Percentiles rank a stretch among this genome's conserved stretches.
Evolutionary conservation across 495 filamentous ascomycete genomes (phyloP).

Genomic region (Daldinia caldariorum): DNA sequence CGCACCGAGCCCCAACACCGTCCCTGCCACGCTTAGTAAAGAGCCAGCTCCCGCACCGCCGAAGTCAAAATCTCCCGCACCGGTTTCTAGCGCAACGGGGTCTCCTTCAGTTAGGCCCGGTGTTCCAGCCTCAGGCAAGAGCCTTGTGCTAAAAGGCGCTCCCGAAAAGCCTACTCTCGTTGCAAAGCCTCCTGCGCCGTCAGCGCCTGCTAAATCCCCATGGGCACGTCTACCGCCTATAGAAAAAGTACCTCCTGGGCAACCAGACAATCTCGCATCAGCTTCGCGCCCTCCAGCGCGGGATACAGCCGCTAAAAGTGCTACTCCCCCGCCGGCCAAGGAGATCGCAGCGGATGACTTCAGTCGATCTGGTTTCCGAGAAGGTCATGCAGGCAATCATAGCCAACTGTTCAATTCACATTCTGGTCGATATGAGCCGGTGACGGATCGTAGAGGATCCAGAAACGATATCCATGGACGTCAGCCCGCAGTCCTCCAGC

Average conservation of each 20-base stretch:
- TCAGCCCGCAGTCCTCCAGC: constrained; percentile 83
- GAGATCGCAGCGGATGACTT: constrained; percentile 97
- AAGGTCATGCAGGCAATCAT: constrained; percentile 64
- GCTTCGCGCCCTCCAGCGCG: constrained; percentile 47
- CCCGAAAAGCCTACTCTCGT: constrained; percentile 80
- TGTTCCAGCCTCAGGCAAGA: constrained; percentile 57
- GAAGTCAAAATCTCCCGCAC: constrained; percentile 54
- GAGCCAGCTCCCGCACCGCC: constrained; percentile 41
- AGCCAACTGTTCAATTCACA: constrained; percentile 93
- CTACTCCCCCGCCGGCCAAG: constrained; percentile 63
- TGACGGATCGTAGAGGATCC: constrained; percentile 77
- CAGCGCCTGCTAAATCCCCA: constrained; percentile 83
- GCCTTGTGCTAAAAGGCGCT: constrained; percentile 71
- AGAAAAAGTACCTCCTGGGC: constrained; percentile 78
- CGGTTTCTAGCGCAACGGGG: constrained; percentile 46
- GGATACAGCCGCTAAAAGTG: constrained; percentile 51
- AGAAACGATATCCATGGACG: constrained; percentile 72
- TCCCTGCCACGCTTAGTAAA: constrained; percentile 43
- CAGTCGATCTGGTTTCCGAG: constrained; percentile 80
- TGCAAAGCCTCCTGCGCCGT: constrained; percentile 77
- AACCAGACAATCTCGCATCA: constrained; percentile 52
- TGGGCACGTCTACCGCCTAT: constrained; percentile 89
- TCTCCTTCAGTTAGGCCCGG: constrained; percentile 55
- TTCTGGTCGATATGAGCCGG: constrained; percentile 93
- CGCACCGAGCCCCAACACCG: constrained; percentile 51